phyloP scores from a whole-genome alignment of 805 yeast species.

The Cyberlindnera petersonii region DNA sequence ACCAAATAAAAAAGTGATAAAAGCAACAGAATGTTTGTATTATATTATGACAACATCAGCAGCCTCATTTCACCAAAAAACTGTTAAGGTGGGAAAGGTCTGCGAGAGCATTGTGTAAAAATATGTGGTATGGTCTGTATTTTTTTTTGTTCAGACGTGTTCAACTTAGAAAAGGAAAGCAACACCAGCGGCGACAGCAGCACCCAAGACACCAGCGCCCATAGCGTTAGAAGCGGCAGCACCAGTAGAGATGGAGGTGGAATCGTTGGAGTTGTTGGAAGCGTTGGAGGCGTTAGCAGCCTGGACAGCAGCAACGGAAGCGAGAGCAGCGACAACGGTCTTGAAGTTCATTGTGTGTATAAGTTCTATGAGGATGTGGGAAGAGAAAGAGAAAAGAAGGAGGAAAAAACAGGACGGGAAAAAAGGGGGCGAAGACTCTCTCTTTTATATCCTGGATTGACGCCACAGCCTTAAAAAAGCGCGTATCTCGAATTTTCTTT shows the following conservation, averaged over 20 bases:
- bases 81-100: conserved; percentile 1
- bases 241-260: conserved; percentile 43
- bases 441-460: conserved; percentile 12
- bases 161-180: conserved; percentile 42
- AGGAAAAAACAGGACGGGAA: conserved; percentile 1
- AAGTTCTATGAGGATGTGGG: conserved; percentile 11
- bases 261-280: conserved; percentile 38
- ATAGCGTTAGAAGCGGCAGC: conserved; percentile 51
- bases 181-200: conserved; percentile 82
- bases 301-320: conserved; percentile 65
- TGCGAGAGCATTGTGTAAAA: conserved; percentile 7
- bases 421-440: conserved; percentile 1
- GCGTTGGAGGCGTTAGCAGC: conserved; percentile 45
- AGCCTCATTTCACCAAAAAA: neutral
- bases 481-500: conserved; percentile 17
- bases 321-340: conserved; percentile 61
- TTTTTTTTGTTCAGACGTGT: conserved; percentile 14
- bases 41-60: conserved; percentile 15
- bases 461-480: conserved; percentile 14
- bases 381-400: conserved; percentile 2
- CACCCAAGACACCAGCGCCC: conserved; percentile 77
- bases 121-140: conserved; percentile 12
- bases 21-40: conserved; percentile 18
- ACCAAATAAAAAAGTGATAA: conserved; percentile 12
- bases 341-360: conserved; percentile 66